phyloP scores from a whole-genome alignment of 148 eudicot species.

The Vaccinium macrocarpon region DNA sequence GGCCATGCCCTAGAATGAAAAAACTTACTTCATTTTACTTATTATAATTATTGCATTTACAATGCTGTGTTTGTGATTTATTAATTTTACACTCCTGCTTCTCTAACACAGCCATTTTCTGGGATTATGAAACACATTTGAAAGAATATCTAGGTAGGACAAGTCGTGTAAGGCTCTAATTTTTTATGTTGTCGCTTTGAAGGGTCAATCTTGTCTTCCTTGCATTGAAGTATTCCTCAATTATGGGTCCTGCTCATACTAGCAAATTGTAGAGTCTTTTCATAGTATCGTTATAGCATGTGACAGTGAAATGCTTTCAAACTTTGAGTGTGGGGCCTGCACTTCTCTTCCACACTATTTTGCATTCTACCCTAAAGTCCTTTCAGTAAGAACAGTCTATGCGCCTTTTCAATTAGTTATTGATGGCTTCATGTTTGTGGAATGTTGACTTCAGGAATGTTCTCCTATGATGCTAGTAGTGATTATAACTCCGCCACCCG shows the following conservation, averaged over 20 bases:
- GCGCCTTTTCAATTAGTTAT: neutral
- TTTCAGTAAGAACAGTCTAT: neutral
- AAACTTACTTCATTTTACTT: neutral
- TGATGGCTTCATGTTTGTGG: conserved; percentile 6
- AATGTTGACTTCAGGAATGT: conserved; percentile 52
- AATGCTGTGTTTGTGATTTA: neutral
- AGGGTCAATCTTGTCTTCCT: conserved; percentile 1
- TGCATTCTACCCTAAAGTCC: neutral
- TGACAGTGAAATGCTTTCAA: neutral
- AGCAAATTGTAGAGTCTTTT: neutral
- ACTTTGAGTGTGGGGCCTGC: neutral
- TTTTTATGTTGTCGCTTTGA: neutral
- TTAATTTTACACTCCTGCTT: neutral
- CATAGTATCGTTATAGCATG: neutral
- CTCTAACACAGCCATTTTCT: conserved; percentile 4
- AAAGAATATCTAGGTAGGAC: neutral
- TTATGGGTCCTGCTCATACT: neutral
- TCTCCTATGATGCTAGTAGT: conserved; percentile 66
- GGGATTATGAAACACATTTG: neutral
- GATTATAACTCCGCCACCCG: conserved; percentile 86
- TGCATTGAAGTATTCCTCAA: too few species aligned
- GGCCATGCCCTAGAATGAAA: neutral
- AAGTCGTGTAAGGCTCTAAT: neutral
- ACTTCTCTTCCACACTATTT: neutral
- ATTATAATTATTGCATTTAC: neutral